Conservation (phyloP, 495 filamentous ascomycete genomes). For the Lepraria neglecta region DNA sequence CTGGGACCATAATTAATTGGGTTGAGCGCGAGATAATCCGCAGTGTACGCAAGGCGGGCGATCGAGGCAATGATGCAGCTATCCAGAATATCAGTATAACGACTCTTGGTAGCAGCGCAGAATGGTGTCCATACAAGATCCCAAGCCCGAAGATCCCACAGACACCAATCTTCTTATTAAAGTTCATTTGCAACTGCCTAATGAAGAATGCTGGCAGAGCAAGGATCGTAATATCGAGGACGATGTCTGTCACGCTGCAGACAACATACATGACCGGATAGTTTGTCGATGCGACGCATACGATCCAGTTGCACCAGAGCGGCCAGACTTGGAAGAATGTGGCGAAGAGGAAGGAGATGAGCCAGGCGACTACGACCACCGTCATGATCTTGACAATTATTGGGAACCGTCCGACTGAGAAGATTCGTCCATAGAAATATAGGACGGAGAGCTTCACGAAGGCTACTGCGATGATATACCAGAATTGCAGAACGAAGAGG, state of each 20-base stretch:
- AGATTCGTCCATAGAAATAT: slow-evolving; percentile 19
- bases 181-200: slow-evolving; percentile 15
- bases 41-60: slow-evolving; percentile 20
- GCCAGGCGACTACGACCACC: slow-evolving; percentile 14
- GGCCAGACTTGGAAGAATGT: slow-evolving; percentile 21
- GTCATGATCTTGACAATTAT: slow-evolving; percentile 11
- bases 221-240: slow-evolving; percentile 18
- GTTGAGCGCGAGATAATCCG: slow-evolving; percentile 13
- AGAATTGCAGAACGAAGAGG: slow-evolving; percentile 22
- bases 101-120: background rate
- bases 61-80: slow-evolving; percentile 20
- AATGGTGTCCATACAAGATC: slow-evolving; percentile 12
- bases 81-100: background rate
- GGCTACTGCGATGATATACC: slow-evolving; percentile 21
- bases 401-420: slow-evolving; percentile 14
- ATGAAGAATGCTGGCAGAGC: slow-evolving; percentile 19
- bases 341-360: slow-evolving; percentile 20
- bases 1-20: background rate
- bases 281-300: slow-evolving; percentile 13
- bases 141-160: slow-evolving; percentile 21
- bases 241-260: slow-evolving; percentile 14
- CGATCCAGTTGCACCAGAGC: slow-evolving; percentile 23
- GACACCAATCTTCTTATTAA: slow-evolving; percentile 16
- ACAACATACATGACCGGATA: slow-evolving; percentile 22
- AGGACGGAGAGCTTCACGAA: slow-evolving; percentile 22